phyloP scores from a whole-genome alignment of 2,329 filamentous ascomycete genomes.

The Myriosclerotinia scirpicola region DNA sequence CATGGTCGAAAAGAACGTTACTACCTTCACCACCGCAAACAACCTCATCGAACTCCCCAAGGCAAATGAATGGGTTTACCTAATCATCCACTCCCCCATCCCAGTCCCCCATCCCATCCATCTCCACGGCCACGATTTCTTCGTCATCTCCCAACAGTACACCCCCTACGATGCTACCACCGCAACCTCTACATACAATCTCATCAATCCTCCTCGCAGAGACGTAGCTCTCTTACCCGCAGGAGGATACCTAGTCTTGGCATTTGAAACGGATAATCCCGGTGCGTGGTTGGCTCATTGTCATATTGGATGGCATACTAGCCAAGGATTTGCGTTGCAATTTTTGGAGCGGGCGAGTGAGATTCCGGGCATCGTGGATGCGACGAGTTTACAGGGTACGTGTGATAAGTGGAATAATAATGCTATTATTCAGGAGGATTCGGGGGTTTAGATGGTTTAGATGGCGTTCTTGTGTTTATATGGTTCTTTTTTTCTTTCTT shows the following conservation, averaged over 20 bases:
- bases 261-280: constrained; percentile 31
- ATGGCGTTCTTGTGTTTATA: neutral
- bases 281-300: constrained; percentile 34
- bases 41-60: constrained; percentile 37
- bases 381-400: constrained; percentile 5
- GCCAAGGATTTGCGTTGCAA: constrained; percentile 50
- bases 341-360: constrained; percentile 45
- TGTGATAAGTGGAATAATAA: constrained; percentile 26
- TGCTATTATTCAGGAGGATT: constrained; percentile 24
- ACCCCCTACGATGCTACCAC: constrained; percentile 40
- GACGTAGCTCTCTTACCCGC: constrained; percentile 49
- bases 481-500: neutral
- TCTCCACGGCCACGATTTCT: constrained; percentile 52
- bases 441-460: constrained; percentile 23
- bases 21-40: constrained; percentile 28
- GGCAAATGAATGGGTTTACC: constrained; percentile 37
- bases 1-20: constrained; percentile 38
- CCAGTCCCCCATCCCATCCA: constrained; percentile 43
- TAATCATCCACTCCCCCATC: constrained; percentile 35
- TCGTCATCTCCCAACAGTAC: constrained; percentile 47
- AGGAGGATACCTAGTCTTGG: constrained; percentile 29
- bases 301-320: constrained; percentile 50
- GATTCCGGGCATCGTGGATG: constrained; percentile 26
- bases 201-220: constrained; percentile 50
- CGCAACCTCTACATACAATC: constrained; percentile 29